A percentile compares a stretch with the other conserved stretches of the same genome.
Evolutionary conservation across 257 asterid species (phyloP).

Genomic region (Pogostemon cablin): DNA sequence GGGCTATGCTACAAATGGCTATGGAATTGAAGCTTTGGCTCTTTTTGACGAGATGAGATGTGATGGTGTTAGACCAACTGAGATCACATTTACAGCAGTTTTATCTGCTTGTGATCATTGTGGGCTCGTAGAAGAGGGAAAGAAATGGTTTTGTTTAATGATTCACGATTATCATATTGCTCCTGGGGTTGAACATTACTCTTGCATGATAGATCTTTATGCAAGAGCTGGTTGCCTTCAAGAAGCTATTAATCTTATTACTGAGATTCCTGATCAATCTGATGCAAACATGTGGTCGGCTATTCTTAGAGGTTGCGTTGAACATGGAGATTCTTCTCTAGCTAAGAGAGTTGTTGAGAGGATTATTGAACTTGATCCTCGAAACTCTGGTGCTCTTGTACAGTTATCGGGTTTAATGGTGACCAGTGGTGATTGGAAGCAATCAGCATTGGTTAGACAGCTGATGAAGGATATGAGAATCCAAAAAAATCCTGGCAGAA

Average conservation of each 20-base stretch:
- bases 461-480: constrained; percentile 66
- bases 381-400: constrained; percentile 67
- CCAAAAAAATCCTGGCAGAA: constrained; percentile 68
- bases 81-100: constrained; percentile 75
- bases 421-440: constrained; percentile 72
- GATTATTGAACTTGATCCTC: constrained; percentile 70
- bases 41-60: constrained; percentile 70
- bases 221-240: constrained; percentile 66
- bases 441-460: constrained; percentile 66
- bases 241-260: constrained; percentile 66
- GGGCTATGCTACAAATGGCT: constrained; percentile 93
- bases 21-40: constrained; percentile 64
- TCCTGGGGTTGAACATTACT: constrained; percentile 85
- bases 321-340: constrained; percentile 57
- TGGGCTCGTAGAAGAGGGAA: constrained; percentile 84
- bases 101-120: constrained; percentile 95
- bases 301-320: constrained; percentile 76
- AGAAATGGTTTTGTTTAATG: constrained; percentile 67
- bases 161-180: constrained; percentile 53
- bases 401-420: constrained; percentile 79
- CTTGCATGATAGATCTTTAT: constrained; percentile 89
- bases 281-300: constrained; percentile 85
- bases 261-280: constrained; percentile 54
- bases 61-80: constrained; percentile 50
- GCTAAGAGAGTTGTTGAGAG: constrained; percentile 54